Conservation (phyloP, 495 filamentous ascomycete species). For the Penicillium canescens region DNA sequence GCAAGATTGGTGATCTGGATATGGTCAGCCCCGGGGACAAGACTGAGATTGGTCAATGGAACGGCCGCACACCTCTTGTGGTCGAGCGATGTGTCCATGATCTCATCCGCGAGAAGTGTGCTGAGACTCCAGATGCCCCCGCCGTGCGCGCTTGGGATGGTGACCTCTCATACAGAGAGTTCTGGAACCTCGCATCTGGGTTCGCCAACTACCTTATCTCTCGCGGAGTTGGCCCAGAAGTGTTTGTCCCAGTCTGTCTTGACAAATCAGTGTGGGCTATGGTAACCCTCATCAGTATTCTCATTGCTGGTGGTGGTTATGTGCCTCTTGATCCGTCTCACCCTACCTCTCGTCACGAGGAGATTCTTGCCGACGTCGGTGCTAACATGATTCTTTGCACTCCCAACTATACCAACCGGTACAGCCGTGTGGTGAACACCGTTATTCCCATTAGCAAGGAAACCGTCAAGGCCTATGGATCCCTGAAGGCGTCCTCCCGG, state of each 20-base stretch:
- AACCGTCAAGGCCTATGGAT: constrained; percentile 34
- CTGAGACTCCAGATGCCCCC: constrained; percentile 31
- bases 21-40: constrained; percentile 36
- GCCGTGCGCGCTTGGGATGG: constrained; percentile 49
- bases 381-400: constrained; percentile 43
- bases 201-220: constrained; percentile 39
- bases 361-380: constrained; percentile 40
- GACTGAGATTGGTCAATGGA: constrained; percentile 34
- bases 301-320: constrained; percentile 59
- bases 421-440: constrained; percentile 29
- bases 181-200: constrained; percentile 33
- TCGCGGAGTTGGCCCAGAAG: constrained; percentile 50
- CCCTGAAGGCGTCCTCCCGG: constrained; percentile 11
- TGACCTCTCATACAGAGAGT: constrained; percentile 39
- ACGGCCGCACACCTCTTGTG: constrained; percentile 21
- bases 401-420: constrained; percentile 30
- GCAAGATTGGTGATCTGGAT: constrained; percentile 33
- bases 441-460: constrained; percentile 40
- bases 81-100: constrained; percentile 52
- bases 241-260: constrained; percentile 56
- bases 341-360: constrained; percentile 47
- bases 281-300: constrained; percentile 51
- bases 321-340: constrained; percentile 59
- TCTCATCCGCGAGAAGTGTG: constrained; percentile 27
- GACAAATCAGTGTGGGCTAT: constrained; percentile 58